Conservation (phyloP, 805 yeast species). For the Spathaspora girioi region DNA sequence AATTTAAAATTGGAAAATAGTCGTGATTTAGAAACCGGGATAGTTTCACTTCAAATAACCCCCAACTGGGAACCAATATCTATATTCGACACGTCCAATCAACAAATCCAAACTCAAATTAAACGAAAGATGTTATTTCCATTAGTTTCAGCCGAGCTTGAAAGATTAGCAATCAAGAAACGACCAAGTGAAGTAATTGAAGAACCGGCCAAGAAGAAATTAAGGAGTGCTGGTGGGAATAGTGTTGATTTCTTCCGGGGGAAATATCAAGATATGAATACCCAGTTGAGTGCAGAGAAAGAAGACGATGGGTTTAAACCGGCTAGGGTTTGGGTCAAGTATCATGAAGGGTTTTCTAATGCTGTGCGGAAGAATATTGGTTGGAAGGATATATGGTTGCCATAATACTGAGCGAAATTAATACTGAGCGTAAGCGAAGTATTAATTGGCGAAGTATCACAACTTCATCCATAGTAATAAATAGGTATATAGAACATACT, state of each 20-base stretch:
- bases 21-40: conserved; percentile 31
- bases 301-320: conserved; percentile 25
- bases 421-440: background rate
- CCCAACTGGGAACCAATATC: conserved; percentile 36
- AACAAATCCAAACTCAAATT: conserved; percentile 23
- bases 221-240: conserved; percentile 11
- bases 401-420: conserved; percentile 5
- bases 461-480: no score
- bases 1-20: conserved; percentile 37
- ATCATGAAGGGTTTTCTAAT: conserved; percentile 86
- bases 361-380: conserved; percentile 83
- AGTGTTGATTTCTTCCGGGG: conserved; percentile 39
- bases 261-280: conserved; percentile 17
- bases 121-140: conserved; percentile 36
- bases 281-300: conserved; percentile 9
- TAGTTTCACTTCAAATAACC: conserved; percentile 21
- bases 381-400: conserved; percentile 66
- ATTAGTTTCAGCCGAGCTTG: conserved; percentile 30
- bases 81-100: conserved; percentile 19
- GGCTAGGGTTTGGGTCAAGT: conserved; percentile 75
- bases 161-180: conserved; percentile 15
- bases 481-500: no score
- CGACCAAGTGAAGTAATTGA: background rate
- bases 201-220: conserved; percentile 10
- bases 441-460: no score